Base-by-base conservation (phyloP, 805 yeast genomes). In the Candida parachauliodes region DNA sequence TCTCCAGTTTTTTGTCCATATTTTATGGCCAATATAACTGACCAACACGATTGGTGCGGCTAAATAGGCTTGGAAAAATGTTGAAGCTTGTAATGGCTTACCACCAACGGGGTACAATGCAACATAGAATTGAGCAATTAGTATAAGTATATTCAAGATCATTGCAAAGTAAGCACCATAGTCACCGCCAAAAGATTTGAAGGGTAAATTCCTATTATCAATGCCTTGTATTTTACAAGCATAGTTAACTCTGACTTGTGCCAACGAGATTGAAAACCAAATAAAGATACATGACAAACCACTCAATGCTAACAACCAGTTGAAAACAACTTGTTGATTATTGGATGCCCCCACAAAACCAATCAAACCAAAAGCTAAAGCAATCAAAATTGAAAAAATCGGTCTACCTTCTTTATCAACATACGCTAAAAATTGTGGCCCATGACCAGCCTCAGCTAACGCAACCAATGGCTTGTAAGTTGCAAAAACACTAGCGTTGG, bases 401-500 rank as follows among this genome's bases (percentile, higher is more conserved):
- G 69, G 69, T 51, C 69, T 52, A 25, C 68, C 69, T 21, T 46
- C 49, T 43, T 55, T 50, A 51, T 63, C 69, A 39, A 63, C 57
- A 54, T 58, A 62, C 9, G 45, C 50, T 36, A 63, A 58, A 32
- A 50, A 40, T 32, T 44, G 43, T 20, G 88, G 88, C 36, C 79
- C 82, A 51, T 74, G 73, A 8, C 84, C 83, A 55, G 79, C 83
- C 42, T 75, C 78, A 12, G 86, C 79, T 49, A 82, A 62, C 4
- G 85, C 74, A 29, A 76, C 77, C 36, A 82, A 51, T 9, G 84
- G 69, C 68, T 88, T 75, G 34, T 86, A 79, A 37, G 79, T 72
- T 15, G 80, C 83, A 54, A 71, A 82, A 22, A 81, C 74, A 6
- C 87, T 74, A 21, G 86, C 77, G 65, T 81, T 82, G 49, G 85